phyloP scores from a whole-genome alignment of 2,329 filamentous ascomycete species.

The Xylariaceae sp. region DNA sequence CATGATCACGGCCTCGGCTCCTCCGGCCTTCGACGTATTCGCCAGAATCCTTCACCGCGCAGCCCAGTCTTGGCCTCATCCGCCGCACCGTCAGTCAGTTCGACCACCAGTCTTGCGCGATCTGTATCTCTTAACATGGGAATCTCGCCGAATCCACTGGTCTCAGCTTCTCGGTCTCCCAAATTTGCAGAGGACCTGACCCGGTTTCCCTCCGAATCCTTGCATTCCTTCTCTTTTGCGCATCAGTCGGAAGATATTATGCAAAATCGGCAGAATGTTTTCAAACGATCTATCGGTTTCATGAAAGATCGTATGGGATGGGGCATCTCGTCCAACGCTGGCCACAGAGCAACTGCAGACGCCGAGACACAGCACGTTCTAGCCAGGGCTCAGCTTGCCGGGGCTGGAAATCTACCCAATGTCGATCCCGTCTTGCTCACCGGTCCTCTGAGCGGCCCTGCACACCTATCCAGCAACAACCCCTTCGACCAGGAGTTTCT shows the following conservation, averaged over 20 bases:
- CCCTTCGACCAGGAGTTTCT: constrained; percentile 80
- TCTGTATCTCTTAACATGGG: constrained; percentile 68
- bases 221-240: constrained; percentile 97
- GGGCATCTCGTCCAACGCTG: constrained; percentile 64
- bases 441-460: constrained; percentile 76
- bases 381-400: constrained; percentile 73
- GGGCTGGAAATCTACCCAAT: constrained; percentile 56
- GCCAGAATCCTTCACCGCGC: constrained; percentile 70
- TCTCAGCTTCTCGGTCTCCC: constrained; percentile 64
- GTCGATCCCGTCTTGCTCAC: constrained; percentile 37
- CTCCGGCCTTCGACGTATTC: constrained; percentile 87
- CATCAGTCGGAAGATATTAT: constrained; percentile 90
- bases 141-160: constrained; percentile 51
- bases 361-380: constrained; percentile 85
- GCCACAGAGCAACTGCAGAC: constrained; percentile 73
- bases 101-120: constrained; percentile 55
- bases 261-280: constrained; percentile 83
- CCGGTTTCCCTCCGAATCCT: constrained; percentile 88
- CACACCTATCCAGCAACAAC: constrained; percentile 67
- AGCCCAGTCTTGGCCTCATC: constrained; percentile 59
- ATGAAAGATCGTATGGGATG: constrained; percentile 89
- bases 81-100: constrained; percentile 58
- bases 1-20: constrained; percentile 82
- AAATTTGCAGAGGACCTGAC: constrained; percentile 81
- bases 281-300: constrained; percentile 93